Percentiles rank a stretch among this genome's conserved stretches.
Evolutionary conservation across 2,329 filamentous ascomycete genomes (phyloP).

Genomic region (Canariomyces notabilis): DNA sequence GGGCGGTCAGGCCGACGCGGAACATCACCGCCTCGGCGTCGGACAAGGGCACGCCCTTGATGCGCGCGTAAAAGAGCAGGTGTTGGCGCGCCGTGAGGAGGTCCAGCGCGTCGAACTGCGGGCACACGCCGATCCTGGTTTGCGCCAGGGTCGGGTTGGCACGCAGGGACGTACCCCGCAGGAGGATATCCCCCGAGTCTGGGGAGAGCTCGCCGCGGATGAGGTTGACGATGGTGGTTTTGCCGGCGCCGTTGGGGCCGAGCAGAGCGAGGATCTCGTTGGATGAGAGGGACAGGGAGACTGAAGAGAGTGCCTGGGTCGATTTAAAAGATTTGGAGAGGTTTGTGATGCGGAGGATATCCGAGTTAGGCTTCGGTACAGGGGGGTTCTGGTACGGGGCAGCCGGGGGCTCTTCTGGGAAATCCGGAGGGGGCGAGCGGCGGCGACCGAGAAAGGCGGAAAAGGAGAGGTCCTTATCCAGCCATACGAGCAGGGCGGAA

Average conservation of each 20-base stretch:
- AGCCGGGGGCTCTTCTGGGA: background rate
- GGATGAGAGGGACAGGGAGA: constrained; percentile 59
- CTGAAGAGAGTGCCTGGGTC: constrained; percentile 62
- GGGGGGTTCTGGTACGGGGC: background rate
- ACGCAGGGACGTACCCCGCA: constrained; percentile 61
- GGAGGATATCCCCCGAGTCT: constrained; percentile 59
- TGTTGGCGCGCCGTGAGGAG: constrained; percentile 70
- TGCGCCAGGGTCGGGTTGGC: constrained; percentile 51
- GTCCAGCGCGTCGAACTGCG: constrained; percentile 69
- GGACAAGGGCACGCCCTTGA: constrained; percentile 53
- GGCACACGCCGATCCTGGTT: constrained; percentile 61
- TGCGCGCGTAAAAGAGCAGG: constrained; percentile 65
- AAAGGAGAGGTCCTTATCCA: constrained; percentile 49
- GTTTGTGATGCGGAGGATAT: constrained; percentile 58
- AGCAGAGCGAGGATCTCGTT: constrained; percentile 67
- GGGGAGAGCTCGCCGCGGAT: constrained; percentile 70
- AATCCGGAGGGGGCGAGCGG: constrained; percentile 13
- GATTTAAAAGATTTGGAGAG: constrained; percentile 63
- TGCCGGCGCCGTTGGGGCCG: constrained; percentile 73
- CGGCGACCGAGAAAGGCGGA: constrained; percentile 15
- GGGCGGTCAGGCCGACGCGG: constrained; percentile 58
- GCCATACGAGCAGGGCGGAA: constrained; percentile 59
- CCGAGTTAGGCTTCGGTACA: too few species aligned
- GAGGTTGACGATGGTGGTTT: constrained; percentile 66
- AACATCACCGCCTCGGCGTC: constrained; percentile 60